Evolutionary conservation across 441 rosid species (phyloP), one percentile per base, ranked within the genome.

Genomic region (Erodium texanum): DNA sequence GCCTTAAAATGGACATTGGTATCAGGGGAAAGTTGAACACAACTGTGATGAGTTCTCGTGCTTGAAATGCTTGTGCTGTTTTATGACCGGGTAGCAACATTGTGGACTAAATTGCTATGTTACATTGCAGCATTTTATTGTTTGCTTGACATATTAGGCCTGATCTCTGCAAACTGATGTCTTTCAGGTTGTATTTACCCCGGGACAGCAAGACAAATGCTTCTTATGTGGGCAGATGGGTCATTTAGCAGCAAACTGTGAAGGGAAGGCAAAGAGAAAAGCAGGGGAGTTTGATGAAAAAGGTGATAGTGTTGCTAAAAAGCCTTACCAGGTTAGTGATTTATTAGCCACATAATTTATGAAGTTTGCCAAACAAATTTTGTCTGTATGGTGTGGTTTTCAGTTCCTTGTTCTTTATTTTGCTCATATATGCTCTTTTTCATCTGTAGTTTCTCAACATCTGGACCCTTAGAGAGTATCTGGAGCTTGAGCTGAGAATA

Each of bases 231-330:
- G 97, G 79, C 99, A 94, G 71, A 75, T 87, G 81, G 99, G 99
- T 61, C 99, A 94, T 84, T 67, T 88, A 69, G 96, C 97, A 6
- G 82, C 97, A 74, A 45, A 72, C 76, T 94, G 99, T 76, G 88
- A 89, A 79, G 99, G 99, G 72, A 87, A 88, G 78, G 89, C 82
- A 15, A 94, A 94, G 82, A 84, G 84, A 67, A 94, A 86, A 73
- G 83, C 97, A 38, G 96, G 96, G 38, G 93, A 94, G 70, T 94
- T 88, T 78, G 97, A 94, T 84, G 98, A 94, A 83, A 89, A 94
- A 75, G 88, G 92, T 72, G 96, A 85, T 68, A 76, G 66, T 67
- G 84, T 87, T 45, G 76, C 82, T 18, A 92, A 80, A 79, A 94
- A 92, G 81, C 99, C 99, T 29, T 94, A 85, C 78, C 99, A 94